Evolutionary conservation across 139 green algal genomes (phyloP).

Genomic region (Micromonas commoda): DNA sequence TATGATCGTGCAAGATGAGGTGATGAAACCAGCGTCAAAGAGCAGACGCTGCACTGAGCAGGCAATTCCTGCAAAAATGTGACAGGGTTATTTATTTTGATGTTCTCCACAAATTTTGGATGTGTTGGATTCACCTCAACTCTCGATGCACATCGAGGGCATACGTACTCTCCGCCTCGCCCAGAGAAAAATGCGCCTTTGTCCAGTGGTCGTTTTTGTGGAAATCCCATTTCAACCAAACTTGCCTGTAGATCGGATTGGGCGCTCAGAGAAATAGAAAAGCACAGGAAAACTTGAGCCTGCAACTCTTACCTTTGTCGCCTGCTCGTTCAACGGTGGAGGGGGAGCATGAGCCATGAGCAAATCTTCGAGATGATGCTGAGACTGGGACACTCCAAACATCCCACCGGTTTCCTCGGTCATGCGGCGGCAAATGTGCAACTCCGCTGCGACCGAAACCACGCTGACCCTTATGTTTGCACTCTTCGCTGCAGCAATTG

Average conservation of each 20-base stretch:
- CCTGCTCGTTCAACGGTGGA: slow-evolving; percentile 21
- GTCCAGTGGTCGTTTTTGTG: neutral
- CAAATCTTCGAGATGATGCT: slow-evolving; percentile 37
- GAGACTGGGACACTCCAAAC: slow-evolving; percentile 59
- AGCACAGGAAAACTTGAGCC: neutral
- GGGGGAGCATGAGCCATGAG: slow-evolving; percentile 38
- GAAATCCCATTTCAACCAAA: slow-evolving; percentile 23
- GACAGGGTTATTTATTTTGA: no score
- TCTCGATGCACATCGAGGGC: neutral
- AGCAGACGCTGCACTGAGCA: slow-evolving; percentile 79
- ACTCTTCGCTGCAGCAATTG: slow-evolving; percentile 47
- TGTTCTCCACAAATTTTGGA: no score
- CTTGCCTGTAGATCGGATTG: neutral
- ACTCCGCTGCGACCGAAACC: slow-evolving; percentile 64
- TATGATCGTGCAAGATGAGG: slow-evolving; percentile 93
- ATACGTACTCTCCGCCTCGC: neutral
- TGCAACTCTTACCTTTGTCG: neutral
- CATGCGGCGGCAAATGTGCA: slow-evolving; percentile 13
- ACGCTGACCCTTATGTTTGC: slow-evolving; percentile 59
- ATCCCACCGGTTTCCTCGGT: slow-evolving; percentile 64
- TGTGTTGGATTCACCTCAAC: neutral
- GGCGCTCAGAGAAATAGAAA: neutral
- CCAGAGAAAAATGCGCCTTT: slow-evolving; percentile 1
- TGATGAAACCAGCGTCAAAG: slow-evolving; percentile 87
- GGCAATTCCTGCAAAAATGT: slow-evolving; percentile 78